Evolutionary conservation across 129 eudicot species (phyloP), one percentile per base, ranked within the genome.

Genomic region (Lactuca sativa): DNA sequence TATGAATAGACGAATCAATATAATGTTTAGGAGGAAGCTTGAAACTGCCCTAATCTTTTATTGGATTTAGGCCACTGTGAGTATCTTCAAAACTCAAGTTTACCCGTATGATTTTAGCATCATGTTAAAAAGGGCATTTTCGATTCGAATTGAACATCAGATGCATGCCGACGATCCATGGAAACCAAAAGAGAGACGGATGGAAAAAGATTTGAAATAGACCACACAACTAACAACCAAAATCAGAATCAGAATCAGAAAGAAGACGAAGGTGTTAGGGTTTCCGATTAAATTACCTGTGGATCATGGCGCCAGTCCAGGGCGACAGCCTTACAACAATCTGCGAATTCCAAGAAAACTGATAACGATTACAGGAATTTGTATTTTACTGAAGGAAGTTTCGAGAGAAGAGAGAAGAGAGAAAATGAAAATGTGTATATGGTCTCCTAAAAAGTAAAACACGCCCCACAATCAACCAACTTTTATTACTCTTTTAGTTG

Each of bases 341-440:
- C 60, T 72, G 32, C 58, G 30, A 71, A 60, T 60, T 34, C 9
- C 7, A 61, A 51, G 51, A 52, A 59, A 37, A 67, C 21, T 14
- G 55, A 54, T 17, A 62, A 9, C 17, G 54, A 56, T 34, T 11
- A 33, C n/a, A 36, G 5, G 25, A 52, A 55, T 13, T 54, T 7
- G 49, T 69, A 25, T 70, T 33, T 53, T 21, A 73, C 14, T 73
- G 64, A 73, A 64, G 64, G 81, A 47, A 60, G 73, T 49, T 53
- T 69, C 51, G 53, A 75, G 69, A 75, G 61, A 56, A 55, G 30
- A 59, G 15, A 13, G 16, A 34, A 2, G 7, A 13, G 17, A 71
- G 60, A 32, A 3, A 32, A 8, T 6, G 38, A 53, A 21, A 36
- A 69, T 55, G n/a, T 18, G 9, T 10, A 25, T 64, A 34, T 63